These are phyloP conservation scores for Penicillium samsonianum DNA, from an alignment of 495 filamentous ascomycete species.

Conservation along the genomic window DNA sequence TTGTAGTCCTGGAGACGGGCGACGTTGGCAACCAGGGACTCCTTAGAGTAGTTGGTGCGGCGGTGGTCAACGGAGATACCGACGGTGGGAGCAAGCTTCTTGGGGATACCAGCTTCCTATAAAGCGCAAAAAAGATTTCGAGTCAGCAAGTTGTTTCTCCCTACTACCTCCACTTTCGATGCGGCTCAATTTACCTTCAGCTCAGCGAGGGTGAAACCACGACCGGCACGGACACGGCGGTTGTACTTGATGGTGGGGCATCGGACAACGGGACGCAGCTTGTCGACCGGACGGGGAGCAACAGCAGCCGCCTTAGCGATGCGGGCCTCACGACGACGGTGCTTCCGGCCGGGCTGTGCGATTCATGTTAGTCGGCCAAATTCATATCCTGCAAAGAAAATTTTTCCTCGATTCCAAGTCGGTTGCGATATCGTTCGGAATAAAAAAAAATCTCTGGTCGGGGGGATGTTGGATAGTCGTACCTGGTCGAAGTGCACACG, in stretches of 20 bases:
- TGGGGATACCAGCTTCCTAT: constrained; percentile 93
- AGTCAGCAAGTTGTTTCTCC: constrained; percentile 20
- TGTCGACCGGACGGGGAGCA: constrained; percentile 96
- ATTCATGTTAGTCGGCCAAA: constrained; percentile 35
- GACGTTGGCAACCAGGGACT: constrained; percentile 90
- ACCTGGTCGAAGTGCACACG: constrained; percentile 99
- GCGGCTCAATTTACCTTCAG: constrained; percentile 73
- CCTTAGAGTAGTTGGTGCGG: constrained; percentile 93
- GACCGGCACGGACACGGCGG: constrained; percentile 92
- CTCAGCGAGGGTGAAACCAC: constrained; percentile 95
- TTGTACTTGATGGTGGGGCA: constrained; percentile 98
- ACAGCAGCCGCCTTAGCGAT: constrained; percentile 88
- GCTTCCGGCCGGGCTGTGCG: constrained; percentile 88
- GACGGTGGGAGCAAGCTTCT: constrained; percentile 89
- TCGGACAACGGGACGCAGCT: constrained; percentile 90
- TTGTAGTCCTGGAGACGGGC: constrained; percentile 95
- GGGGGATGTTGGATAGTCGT: constrained; percentile 38
- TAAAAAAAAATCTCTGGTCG: constrained; percentile 20
- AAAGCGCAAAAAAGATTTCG: constrained; percentile 13
- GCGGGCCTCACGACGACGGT: constrained; percentile 83
- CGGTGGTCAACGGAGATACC: constrained; percentile 96
- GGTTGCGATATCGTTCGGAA: constrained; percentile 23
- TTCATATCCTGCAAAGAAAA: constrained; percentile 13
- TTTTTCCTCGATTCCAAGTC: constrained; percentile 21
- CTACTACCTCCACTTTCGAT: constrained; percentile 10